Conservation (phyloP, 2,329 filamentous ascomycete genomes). For the Xylaria sp. region DNA sequence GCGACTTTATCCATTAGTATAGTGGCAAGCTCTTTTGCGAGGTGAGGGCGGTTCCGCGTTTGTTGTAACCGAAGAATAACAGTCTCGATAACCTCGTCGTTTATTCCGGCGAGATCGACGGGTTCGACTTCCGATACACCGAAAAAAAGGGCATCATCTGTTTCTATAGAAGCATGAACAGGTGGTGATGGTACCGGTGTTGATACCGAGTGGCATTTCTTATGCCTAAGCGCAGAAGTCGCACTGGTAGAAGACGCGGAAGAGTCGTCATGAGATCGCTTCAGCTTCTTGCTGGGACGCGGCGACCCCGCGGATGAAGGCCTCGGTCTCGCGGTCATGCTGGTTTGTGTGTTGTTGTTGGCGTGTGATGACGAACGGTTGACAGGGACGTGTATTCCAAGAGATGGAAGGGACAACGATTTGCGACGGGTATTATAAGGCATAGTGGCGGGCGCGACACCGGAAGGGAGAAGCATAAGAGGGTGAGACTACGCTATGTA, state of each 20-base stretch:
- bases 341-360: constrained; percentile 38
- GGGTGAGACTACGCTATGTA: constrained; percentile 37
- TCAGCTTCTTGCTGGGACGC: constrained; percentile 73
- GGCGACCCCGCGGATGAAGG: constrained; percentile 45
- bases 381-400: constrained; percentile 87
- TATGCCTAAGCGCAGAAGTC: constrained; percentile 47
- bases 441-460: constrained; percentile 62
- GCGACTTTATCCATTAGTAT: constrained; percentile 80
- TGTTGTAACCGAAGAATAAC: constrained; percentile 89
- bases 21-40: constrained; percentile 91
- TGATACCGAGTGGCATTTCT: constrained; percentile 77
- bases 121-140: constrained; percentile 53
- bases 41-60: constrained; percentile 89
- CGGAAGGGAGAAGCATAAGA: constrained; percentile 33
- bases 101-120: constrained; percentile 84
- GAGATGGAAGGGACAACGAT: constrained; percentile 88
- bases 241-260: constrained; percentile 43
- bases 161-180: constrained; percentile 54
- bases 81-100: constrained; percentile 93
- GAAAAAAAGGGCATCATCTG: constrained; percentile 52
- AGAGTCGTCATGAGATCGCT: constrained; percentile 74
- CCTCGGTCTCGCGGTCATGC: constrained; percentile 45
- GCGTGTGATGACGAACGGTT: constrained; percentile 50
- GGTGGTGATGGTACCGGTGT: constrained; percentile 78
- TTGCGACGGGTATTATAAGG: constrained; percentile 97